Base-by-base conservation (phyloP, 352 stramenopile species). In the Globisporangium spinosum region DNA sequence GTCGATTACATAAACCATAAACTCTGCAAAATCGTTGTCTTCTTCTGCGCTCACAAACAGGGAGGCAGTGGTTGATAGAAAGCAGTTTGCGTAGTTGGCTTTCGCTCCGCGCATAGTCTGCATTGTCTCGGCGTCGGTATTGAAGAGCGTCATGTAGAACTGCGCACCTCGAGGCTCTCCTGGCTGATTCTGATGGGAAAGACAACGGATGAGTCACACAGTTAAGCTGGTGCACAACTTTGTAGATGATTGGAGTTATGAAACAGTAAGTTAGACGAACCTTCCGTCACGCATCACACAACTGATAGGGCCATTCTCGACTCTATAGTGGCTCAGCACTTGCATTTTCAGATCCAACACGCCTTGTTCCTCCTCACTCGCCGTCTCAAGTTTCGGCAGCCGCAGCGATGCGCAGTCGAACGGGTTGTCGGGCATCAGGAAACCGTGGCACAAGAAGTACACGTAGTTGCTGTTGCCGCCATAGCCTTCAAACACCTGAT, bases 401-500 rank as follows among this genome's bases (percentile, higher is more conserved):
- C 54, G 68, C 47, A 96, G 45, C 5, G 69, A 43, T 5, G 83
- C 82, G 71, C 95, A 98, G 72, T 98, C 89, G 67, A 98, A 94
- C 3, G 89, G 81, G 70, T 96, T 97, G 23, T 89, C 73, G 0
- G 70, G 9, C 71, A 97, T 93, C 1, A 98, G 67, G 60, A 99
- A 98, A 0, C 91, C 95, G 70, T 98, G 93, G 58, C 97, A 79
- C 35, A 97, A 58, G 22, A 98, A 80, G 62, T 91, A 94, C 4
- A 89, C 74, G 71, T 90, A 91, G 67, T 97, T 98, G 76, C 86
- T 84, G 68, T 97, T 97, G 80, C 98, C 91, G n/a, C 94, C 94
- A 51, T 99, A 99, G 75, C 98, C 94, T 78, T 98, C 95, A 63
- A 97, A 93, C 6, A 98, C 70, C 65, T 98, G 92, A 2, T 71